These are phyloP conservation scores for Penicillium maclennaniae DNA, from an alignment of 495 filamentous ascomycete species.

Conservation along the genomic window DNA sequence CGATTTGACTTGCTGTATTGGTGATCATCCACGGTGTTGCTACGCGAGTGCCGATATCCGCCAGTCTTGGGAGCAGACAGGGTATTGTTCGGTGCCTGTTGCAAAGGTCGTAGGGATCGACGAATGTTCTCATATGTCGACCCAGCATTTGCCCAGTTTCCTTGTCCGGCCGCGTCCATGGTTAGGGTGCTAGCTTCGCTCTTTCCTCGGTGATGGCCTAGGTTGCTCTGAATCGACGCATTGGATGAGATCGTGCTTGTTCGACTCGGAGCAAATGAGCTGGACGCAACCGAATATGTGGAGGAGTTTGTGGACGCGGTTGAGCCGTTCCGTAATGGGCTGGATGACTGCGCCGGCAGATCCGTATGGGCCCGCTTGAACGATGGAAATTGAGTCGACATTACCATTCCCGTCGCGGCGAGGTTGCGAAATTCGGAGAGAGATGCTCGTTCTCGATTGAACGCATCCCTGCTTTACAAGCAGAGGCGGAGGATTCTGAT, in stretches of 20 bases:
- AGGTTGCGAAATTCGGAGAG: slow-evolving; percentile 30
- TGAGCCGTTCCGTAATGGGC: slow-evolving; percentile 67
- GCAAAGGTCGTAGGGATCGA: slow-evolving; percentile 72
- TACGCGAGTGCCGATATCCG: slow-evolving; percentile 37
- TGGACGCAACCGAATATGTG: slow-evolving; percentile 66
- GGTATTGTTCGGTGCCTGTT: slow-evolving; percentile 59
- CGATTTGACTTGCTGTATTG: slow-evolving; percentile 34
- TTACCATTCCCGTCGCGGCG: slow-evolving; percentile 29
- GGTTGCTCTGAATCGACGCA: slow-evolving; percentile 53
- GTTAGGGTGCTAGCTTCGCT: slow-evolving; percentile 59
- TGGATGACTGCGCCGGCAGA: slow-evolving; percentile 51
- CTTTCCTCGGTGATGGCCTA: slow-evolving; percentile 70
- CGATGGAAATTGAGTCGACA: slow-evolving; percentile 38
- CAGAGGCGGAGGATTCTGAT: slow-evolving; percentile 23
- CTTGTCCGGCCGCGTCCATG: slow-evolving; percentile 20
- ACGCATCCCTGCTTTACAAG: slow-evolving; percentile 43
- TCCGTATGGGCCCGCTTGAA: slow-evolving; percentile 67
- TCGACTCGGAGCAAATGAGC: slow-evolving; percentile 61
- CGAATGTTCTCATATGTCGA: slow-evolving; percentile 66
- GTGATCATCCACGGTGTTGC: slow-evolving; percentile 42
- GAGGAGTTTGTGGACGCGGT: slow-evolving; percentile 77
- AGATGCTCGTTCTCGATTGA: slow-evolving; percentile 28
- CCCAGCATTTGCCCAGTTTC: slow-evolving; percentile 41
- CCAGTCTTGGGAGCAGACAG: slow-evolving; percentile 30
- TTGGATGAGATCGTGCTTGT: slow-evolving; percentile 76